A percentile compares a stretch with the other conserved stretches of the same genome.
These are phyloP conservation scores for Metahyphopichia silvanorum DNA, from an alignment of 805 yeast species.

Conservation along the genomic window DNA sequence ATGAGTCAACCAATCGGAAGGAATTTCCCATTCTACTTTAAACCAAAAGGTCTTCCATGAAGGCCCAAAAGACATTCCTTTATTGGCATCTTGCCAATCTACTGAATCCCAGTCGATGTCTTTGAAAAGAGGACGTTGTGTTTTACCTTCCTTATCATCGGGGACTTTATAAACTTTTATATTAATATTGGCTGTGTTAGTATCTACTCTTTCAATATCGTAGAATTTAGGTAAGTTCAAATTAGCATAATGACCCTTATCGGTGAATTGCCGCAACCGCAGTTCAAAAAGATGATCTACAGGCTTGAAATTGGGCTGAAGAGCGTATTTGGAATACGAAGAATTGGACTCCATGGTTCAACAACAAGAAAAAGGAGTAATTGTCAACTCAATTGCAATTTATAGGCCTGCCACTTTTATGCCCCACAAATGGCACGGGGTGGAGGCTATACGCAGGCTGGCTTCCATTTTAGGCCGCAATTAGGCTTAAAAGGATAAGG, in stretches of 20 bases:
- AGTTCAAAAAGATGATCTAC: conserved; percentile 70
- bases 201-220: conserved; percentile 55
- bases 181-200: conserved; percentile 41
- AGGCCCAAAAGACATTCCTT: conserved; percentile 84
- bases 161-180: conserved; percentile 74
- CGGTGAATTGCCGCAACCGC: conserved; percentile 73
- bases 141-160: conserved; percentile 35
- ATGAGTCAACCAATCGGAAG: conserved; percentile 50
- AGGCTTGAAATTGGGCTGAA: conserved; percentile 70
- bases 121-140: conserved; percentile 60
- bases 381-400: too few species aligned
- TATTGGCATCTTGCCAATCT: conserved; percentile 53
- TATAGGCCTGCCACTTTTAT: too few species aligned
- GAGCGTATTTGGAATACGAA: conserved; percentile 6
- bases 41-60: conserved; percentile 98
- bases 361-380: too few species aligned
- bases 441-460: too few species aligned
- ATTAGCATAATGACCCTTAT: conserved; percentile 56
- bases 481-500: too few species aligned
- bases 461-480: too few species aligned
- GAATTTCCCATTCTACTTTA: conserved; percentile 61
- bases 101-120: conserved; percentile 48
- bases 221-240: conserved; percentile 82
- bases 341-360: too few species aligned
- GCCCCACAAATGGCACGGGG: too few species aligned